Evolutionary conservation across 352 stramenopile genomes (phyloP), one percentile per base, ranked within the genome.

Genomic region (Phytophthora meadii): DNA sequence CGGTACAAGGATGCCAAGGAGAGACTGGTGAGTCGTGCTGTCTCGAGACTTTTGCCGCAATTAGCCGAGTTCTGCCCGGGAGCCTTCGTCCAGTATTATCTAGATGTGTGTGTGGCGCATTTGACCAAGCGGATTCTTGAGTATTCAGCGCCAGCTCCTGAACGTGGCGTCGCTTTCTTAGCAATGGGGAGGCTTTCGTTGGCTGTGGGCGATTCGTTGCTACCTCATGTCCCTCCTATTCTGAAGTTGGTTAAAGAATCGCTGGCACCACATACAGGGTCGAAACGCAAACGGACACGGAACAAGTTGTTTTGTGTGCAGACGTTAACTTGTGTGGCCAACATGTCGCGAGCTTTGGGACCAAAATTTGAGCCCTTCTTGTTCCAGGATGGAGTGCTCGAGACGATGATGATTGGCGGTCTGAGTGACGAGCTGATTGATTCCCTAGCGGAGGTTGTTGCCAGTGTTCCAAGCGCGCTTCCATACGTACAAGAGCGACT

Each of bases 361-460:
- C 68, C 74, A 10, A 68, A 74, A 39, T 92, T 95, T 37, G 84
- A 93, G 57, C 72, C 74, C 2, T 92, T 90, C 30, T 63, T 95
- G 44, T 87, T 87, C 52, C 77, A 84, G 24, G 76, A 86, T 34
- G 76, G 83, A 19, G 71, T 96, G 2, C 55, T 96, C 19, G 88
- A 96, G 57, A 91, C 82, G 27, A 95, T 94, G 84, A 92, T 95
- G 84, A 74, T 81, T 32, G 82, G 92, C 12, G 97, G 97, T 0
- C 77, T 99, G 4, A 98, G 88, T 30, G 88, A 98, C 58, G 84
- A 97, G 54, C 80, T 99, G 1, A 97, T 99, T 45, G 82, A 96
- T 34, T 93, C 95, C 15, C 77, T 99, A 2, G 76, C 95, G 1
- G 92, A 96, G 5, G 96, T 99, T 54, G 90, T 93, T 1, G 65